phyloP scores from a whole-genome alignment of 1,139 yeast genomes.

The Yamadazyma conglobata region DNA sequence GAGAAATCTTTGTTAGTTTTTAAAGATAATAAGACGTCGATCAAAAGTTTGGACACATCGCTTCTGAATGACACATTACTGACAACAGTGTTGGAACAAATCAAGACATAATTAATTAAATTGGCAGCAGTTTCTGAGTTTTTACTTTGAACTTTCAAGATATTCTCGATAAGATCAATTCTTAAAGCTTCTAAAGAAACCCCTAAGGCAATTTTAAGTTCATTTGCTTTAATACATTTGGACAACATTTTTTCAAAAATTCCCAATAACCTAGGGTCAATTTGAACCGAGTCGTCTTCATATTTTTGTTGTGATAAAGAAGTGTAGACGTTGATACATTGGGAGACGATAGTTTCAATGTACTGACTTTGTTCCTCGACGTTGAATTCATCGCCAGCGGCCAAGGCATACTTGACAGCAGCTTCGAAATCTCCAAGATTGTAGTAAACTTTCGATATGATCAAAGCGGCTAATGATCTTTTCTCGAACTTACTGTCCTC shows the following conservation, averaged over 20 bases:
- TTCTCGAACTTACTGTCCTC: constrained; percentile 79
- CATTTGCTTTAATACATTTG: constrained; percentile 71
- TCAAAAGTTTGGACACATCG: constrained; percentile 59
- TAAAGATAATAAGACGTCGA: constrained; percentile 55
- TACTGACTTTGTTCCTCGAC: constrained; percentile 76
- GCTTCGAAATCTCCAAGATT: constrained; percentile 93
- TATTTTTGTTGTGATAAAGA: constrained; percentile 56
- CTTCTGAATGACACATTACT: constrained; percentile 61
- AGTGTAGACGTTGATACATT: constrained; percentile 84
- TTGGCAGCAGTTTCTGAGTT: constrained; percentile 46
- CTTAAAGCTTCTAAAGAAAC: constrained; percentile 87
- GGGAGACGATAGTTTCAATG: constrained; percentile 89
- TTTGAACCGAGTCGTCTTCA: constrained; percentile 33
- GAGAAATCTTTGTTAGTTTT: constrained; percentile 72
- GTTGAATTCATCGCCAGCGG: constrained; percentile 79
- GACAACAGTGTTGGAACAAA: constrained; percentile 66
- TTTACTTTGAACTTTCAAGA: constrained; percentile 46
- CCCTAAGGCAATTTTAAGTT: constrained; percentile 81
- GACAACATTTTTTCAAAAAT: constrained; percentile 85
- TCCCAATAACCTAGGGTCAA: constrained; percentile 60
- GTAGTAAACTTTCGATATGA: constrained; percentile 92
- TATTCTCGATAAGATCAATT: constrained; percentile 70
- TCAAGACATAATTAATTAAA: constrained; percentile 71
- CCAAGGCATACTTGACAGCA: constrained; percentile 83
- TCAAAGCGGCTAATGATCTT: constrained; percentile 82